phyloP scores from a whole-genome alignment of 2,329 filamentous ascomycete genomes.

The Calonectria naviculata region DNA sequence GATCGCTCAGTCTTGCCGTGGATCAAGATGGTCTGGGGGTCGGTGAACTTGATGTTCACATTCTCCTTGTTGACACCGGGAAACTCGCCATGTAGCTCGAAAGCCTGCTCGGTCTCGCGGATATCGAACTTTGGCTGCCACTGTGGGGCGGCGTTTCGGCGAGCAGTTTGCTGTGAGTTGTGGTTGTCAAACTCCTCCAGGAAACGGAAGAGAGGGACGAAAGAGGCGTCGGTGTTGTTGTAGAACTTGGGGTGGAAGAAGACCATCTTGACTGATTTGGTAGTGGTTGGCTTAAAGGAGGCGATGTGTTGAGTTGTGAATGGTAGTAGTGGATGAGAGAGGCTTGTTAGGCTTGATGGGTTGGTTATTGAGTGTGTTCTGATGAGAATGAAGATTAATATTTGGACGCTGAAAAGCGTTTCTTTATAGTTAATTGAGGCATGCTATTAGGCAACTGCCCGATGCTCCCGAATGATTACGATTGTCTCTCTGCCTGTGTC shows the following conservation, averaged over 20 bases:
- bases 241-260: conserved; percentile 46
- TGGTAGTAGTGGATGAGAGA: too few relatives aligned
- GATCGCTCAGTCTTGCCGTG: conserved; percentile 75
- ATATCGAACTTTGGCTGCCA: conserved; percentile 86
- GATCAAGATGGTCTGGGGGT: conserved; percentile 79
- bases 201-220: conserved; percentile 71
- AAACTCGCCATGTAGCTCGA: conserved; percentile 84
- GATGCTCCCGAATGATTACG: too few relatives aligned
- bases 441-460: too few relatives aligned
- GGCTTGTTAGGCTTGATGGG: too few relatives aligned
- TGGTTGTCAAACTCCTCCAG: conserved; percentile 69
- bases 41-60: conserved; percentile 82
- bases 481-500: too few relatives aligned
- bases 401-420: too few relatives aligned
- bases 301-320: too few relatives aligned
- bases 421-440: too few relatives aligned
- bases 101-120: conserved; percentile 73
- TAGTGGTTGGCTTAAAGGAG: too few relatives aligned
- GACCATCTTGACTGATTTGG: conserved; percentile 25
- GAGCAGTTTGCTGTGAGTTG: conserved; percentile 49
- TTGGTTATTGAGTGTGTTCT: too few relatives aligned
- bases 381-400: too few relatives aligned
- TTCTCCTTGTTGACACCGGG: conserved; percentile 80
- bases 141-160: conserved; percentile 52
- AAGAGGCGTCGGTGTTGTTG: conserved; percentile 46